Base-by-base conservation (phyloP, 768 basidiomycete genomes). In the Candolleomyces eurysporus region DNA sequence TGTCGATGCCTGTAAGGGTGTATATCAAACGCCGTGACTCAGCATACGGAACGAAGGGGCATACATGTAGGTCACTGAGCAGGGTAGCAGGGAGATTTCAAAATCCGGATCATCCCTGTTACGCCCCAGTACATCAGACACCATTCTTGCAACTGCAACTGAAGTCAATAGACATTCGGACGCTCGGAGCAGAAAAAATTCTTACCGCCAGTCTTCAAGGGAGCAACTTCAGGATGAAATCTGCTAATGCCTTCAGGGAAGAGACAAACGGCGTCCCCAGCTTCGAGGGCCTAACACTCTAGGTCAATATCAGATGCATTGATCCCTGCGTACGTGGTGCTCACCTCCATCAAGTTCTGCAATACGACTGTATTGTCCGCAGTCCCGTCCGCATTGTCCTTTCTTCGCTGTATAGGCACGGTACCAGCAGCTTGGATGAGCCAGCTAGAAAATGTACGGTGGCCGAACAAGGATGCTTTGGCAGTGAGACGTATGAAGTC, bases 181-280 rank as follows among this genome's bases (percentile, higher is more conserved):
- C 39, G 51, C 13, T 26, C 39, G 42, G 43, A 21, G 61, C 16
- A 43, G 26, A 52, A 55, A 56, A 62, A 48, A 53, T 42, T n/a
- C 78, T 49, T 58, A 90, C 91, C 90, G 72, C 94, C 94, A 10
- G 93, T 94, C 72, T 92, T 93, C 55, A 96, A 72, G 3, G 93
- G 91, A 4, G 92, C 90, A 57, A 96, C 90, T n/a, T 84, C 87
- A 0, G 93, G 91, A 65, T 91, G 90, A 71, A 89, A 96, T 48
- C 92, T 80, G 67, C 91, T 92, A 76, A 87, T 82, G 1, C 94
- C 94, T 75, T 95, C 94, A 3, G 93, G 92, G 66, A 94, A 94
- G 58, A 94, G 66, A 68, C 90, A 93, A 3, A 92, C 82, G 16
- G 90, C 89, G 68, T 92, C 90, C 9, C 92, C 92, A 10, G 77